Conservation (phyloP, 2,329 filamentous ascomycete genomes). For the Magnaporthales sp. region DNA sequence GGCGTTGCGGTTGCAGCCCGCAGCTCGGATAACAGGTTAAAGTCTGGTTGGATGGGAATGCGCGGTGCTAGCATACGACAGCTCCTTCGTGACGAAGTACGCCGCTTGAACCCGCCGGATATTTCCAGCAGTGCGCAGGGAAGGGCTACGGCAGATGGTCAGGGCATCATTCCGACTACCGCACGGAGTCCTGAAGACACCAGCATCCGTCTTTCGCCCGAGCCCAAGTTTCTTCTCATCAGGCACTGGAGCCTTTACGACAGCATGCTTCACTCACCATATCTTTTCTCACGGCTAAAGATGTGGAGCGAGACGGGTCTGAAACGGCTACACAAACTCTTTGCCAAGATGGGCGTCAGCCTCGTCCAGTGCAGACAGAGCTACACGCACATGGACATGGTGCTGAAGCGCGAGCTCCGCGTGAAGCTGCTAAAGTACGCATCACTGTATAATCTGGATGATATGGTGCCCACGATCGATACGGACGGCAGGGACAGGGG, state of each 20-base stretch:
- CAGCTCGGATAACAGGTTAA: conserved; percentile 41
- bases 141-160: conserved; percentile 53
- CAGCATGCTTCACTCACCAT: conserved; percentile 95
- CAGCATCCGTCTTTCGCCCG: conserved; percentile 84
- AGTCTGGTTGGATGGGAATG: conserved; percentile 70
- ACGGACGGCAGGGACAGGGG: conserved; percentile 61
- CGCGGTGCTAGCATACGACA: conserved; percentile 78
- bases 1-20: conserved; percentile 59
- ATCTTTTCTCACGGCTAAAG: conserved; percentile 82
- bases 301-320: conserved; percentile 89
- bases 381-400: conserved; percentile 98
- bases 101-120: conserved; percentile 79
- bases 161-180: conserved; percentile 81
- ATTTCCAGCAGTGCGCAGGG: conserved; percentile 44
- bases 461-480: conserved; percentile 74
- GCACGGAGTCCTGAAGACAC: conserved; percentile 85
- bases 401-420: conserved; percentile 74
- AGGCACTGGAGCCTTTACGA: conserved; percentile 97
- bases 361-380: conserved; percentile 89
- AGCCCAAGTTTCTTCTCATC: conserved; percentile 86
- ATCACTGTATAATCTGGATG: conserved; percentile 86
- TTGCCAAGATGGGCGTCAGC: conserved; percentile 97
- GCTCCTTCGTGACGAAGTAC: conserved; percentile 84
- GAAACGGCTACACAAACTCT: conserved; percentile 83
- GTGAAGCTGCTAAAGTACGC: conserved; percentile 85